Base-by-base conservation (phyloP, 1,284 basidiomycete genomes). In the Tilletia horrida region DNA sequence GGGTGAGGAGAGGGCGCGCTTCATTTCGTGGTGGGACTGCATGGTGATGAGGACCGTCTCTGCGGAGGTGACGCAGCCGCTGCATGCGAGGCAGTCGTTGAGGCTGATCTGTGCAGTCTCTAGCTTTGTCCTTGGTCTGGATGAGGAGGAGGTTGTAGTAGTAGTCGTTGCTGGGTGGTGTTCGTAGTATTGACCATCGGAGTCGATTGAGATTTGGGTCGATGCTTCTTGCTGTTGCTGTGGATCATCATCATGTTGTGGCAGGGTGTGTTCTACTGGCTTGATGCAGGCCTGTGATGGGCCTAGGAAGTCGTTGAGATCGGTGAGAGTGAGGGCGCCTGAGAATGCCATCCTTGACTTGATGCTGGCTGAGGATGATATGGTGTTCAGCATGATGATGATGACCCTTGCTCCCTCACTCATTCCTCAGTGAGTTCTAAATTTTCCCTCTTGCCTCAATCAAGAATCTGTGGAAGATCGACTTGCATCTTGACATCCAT, bases 231-330 rank as follows among this genome's bases (percentile, higher is more conserved):
- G 13, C 72, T 63, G n/a, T 29, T 45, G 59, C 44, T 82, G 75
- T 47, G 84, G 80, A 44, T 82, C 76, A 82, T 44, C 47, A 16
- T 64, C 62, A 59, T 65, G 64, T 29, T 13, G 2, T 25, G n/a
- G 62, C 1, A 65, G 84, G 83, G 79, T 90, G 3, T 68, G 68
- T 67, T 84, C 82, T 25, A 97, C 92, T 1, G 96, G 95, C 80
- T 97, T 97, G 83, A 98, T 97, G 83, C 96, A 99, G 50, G 91
- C 90, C 84, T 97, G 95, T 0, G 93, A 92, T 2, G 96, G 96
- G 0, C 93, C 92, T 62, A 99, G 91, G 82, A 95, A 99, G 84
- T 98, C 96, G 83, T 97, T 97, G 57, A 99, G 87, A 83, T 98
- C 95, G 21, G 92, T 93, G 44, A 96, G 84, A 81, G 91, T 91